Conservation (phyloP, 2,329 filamentous ascomycete species). For the Ophiosphaerella herpotricha region DNA sequence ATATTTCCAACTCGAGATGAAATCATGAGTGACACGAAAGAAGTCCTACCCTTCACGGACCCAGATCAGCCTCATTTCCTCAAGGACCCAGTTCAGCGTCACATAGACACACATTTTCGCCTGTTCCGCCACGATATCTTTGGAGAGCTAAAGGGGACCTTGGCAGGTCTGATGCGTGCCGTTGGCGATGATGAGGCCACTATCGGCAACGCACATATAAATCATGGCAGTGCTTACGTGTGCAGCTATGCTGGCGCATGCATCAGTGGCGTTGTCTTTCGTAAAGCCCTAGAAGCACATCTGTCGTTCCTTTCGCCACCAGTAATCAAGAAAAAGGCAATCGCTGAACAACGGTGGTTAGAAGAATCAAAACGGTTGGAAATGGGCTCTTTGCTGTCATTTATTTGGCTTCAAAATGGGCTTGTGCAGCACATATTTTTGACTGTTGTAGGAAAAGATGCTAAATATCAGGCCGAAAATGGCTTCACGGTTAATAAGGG, state of each 20-base stretch:
- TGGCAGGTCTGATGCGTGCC: conserved; percentile 24
- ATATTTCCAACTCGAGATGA: conserved; percentile 41
- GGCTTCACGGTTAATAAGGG: conserved; percentile 10
- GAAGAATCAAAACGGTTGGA: conserved; percentile 30
- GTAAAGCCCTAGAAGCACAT: conserved; percentile 21
- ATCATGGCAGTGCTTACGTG: too few species aligned
- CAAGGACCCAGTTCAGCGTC: conserved; percentile 23
- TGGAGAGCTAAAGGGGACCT: conserved; percentile 26
- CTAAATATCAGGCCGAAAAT: conserved; percentile 2
- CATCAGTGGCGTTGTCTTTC: conserved; percentile 10
- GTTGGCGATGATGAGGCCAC: not conserved
- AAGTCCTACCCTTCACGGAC: conserved; percentile 39
- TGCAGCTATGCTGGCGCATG: conserved; percentile 18
- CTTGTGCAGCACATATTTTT: conserved; percentile 33
- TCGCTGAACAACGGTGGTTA: conserved; percentile 31
- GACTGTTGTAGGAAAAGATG: conserved; percentile 20
- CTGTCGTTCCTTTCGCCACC: conserved; percentile 29
- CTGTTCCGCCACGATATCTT: conserved; percentile 41
- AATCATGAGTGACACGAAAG: conserved; percentile 46
- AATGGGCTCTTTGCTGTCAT: conserved; percentile 33
- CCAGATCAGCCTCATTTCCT: conserved; percentile 34
- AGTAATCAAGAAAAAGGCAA: conserved; percentile 12
- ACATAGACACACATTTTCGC: conserved; percentile 43
- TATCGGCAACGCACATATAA: too few species aligned
- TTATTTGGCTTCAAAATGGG: conserved; percentile 17